Percentiles rank a stretch among this genome's conserved stretches.
phyloP scores from a whole-genome alignment of 2,329 filamentous ascomycete genomes.

The Venturiaceae sp. region DNA sequence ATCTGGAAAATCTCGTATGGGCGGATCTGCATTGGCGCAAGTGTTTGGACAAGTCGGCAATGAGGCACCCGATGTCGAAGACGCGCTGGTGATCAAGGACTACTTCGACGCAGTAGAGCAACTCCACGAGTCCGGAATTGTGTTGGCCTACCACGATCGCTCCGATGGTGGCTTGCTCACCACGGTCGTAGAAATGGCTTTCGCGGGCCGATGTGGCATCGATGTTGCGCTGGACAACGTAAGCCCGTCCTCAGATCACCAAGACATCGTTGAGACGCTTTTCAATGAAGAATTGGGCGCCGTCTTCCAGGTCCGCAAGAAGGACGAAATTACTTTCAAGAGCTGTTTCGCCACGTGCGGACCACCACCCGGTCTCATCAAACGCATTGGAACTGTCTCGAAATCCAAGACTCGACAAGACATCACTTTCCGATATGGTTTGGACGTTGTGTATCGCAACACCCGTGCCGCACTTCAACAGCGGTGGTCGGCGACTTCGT shows the following conservation, averaged over 20 bases:
- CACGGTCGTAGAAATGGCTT: slow-evolving; percentile 94
- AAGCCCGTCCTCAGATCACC: slow-evolving; percentile 48
- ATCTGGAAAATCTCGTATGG: slow-evolving; percentile 68
- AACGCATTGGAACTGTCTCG: slow-evolving; percentile 72
- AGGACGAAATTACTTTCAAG: slow-evolving; percentile 76
- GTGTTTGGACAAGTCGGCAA: slow-evolving; percentile 79
- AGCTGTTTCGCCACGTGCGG: slow-evolving; percentile 87
- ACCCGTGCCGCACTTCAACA: slow-evolving; percentile 68
- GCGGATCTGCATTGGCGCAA: slow-evolving; percentile 86
- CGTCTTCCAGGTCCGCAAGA: slow-evolving; percentile 86
- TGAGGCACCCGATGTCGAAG: slow-evolving; percentile 76
- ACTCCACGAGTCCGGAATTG: slow-evolving; percentile 57
- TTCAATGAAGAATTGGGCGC: slow-evolving; percentile 97
- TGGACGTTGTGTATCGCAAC: slow-evolving; percentile 58
- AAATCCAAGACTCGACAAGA: slow-evolving; percentile 55
- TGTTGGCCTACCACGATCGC: slow-evolving; percentile 89
- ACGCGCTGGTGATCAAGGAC: slow-evolving; percentile 71
- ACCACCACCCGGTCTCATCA: slow-evolving; percentile 70
- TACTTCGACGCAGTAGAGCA: slow-evolving; percentile 80
- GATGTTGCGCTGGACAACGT: slow-evolving; percentile 76
- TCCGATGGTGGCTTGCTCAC: slow-evolving; percentile 91
- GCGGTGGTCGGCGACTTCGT: slow-evolving; percentile 80
- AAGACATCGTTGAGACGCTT: slow-evolving; percentile 62
- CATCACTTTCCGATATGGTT: slow-evolving; percentile 64
- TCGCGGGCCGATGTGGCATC: slow-evolving; percentile 82